Conservation (phyloP, 1,284 basidiomycete species). For the Pulchroboletus neoregius region DNA sequence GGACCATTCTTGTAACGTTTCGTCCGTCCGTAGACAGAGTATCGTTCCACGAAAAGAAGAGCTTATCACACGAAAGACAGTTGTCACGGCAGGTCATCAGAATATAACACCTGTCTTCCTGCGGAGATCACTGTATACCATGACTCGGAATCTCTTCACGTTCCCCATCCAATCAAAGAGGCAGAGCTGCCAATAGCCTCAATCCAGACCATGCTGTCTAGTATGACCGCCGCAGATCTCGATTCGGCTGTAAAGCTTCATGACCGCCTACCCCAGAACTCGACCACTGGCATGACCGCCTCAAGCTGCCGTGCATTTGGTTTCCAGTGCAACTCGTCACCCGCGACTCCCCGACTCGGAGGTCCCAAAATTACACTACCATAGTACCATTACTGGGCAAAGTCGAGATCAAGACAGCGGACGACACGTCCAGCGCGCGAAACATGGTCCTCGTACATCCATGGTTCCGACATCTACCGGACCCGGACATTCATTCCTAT, state of each 20-base stretch:
- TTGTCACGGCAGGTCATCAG: conserved; percentile 5
- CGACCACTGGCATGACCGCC: conserved; percentile 6
- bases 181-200: neutral
- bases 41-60: no score
- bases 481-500: conserved; percentile 2
- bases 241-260: conserved; percentile 1
- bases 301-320: conserved; percentile 4
- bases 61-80: no score
- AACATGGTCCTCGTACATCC: conserved; percentile 7
- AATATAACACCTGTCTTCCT: conserved; percentile 13
- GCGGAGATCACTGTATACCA: conserved; percentile 11
- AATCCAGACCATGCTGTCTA: neutral
- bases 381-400: neutral
- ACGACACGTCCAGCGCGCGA: neutral
- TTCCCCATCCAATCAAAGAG: neutral
- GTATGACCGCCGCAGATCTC: neutral
- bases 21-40: no score
- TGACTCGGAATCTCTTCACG: neutral
- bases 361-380: neutral
- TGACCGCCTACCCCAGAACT: conserved; percentile 1
- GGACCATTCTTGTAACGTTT: no score
- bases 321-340: neutral
- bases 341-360: no score
- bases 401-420: neutral
- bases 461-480: conserved; percentile 1